These are phyloP conservation scores for Vigna unguiculata DNA, from an alignment of 306 rosid species.

Conservation along the genomic window DNA sequence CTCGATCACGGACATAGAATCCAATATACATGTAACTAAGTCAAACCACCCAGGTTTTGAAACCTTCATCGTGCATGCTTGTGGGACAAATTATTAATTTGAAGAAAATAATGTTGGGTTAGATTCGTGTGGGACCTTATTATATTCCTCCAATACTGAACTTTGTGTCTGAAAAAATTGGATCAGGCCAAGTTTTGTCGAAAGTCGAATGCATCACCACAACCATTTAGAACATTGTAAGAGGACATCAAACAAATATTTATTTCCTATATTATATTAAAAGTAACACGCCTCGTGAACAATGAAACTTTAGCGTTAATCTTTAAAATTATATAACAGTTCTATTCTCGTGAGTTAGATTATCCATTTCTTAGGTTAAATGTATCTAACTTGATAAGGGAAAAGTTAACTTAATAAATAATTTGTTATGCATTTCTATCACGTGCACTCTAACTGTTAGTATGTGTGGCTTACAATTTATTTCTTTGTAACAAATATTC, in stretches of 20 bases:
- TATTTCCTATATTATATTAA: background rate
- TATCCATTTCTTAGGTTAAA: slow-evolving; percentile 36
- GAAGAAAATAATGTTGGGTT: slow-evolving; percentile 7
- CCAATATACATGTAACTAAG: slow-evolving; percentile 23
- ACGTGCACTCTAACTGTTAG: background rate
- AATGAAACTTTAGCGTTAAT: slow-evolving; percentile 18
- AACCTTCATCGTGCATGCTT: background rate
- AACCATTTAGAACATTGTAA: slow-evolving; percentile 59
- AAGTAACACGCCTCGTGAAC: slow-evolving; percentile 40
- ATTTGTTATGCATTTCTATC: background rate
- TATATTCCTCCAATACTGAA: background rate
- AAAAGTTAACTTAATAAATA: slow-evolving; percentile 33
- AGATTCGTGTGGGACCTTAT: slow-evolving; percentile 46
- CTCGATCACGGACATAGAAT: slow-evolving; percentile 44
- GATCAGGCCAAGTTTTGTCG: slow-evolving; percentile 48
- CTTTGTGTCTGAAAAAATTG: slow-evolving; percentile 49
- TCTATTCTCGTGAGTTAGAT: slow-evolving; percentile 63
- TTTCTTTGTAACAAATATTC: too few relatives aligned
- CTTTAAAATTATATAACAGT: slow-evolving; percentile 27
- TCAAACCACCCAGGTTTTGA: background rate
- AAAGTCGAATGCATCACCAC: slow-evolving; percentile 50
- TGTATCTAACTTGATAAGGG: slow-evolving; percentile 39
- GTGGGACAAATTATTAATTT: background rate
- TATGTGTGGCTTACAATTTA: background rate
- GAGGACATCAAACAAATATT: slow-evolving; percentile 48